Evolutionary conservation across 1,284 basidiomycete species (phyloP).

Genomic region (Cryptococcus sp.): DNA sequence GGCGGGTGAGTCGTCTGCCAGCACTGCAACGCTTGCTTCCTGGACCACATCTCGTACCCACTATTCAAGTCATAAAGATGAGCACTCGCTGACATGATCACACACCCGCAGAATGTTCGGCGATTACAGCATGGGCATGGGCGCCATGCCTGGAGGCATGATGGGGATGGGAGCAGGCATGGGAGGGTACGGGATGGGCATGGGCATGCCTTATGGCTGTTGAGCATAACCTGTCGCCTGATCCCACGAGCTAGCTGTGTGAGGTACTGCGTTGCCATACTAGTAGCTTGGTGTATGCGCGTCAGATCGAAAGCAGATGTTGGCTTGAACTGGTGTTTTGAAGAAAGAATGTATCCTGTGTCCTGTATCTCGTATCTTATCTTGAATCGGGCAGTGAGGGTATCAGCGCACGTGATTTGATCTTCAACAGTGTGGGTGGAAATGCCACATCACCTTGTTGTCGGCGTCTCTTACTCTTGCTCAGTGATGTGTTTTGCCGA

Average conservation of each 20-base stretch:
- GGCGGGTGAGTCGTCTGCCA: constrained; percentile 34
- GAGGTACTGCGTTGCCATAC: too few relatives aligned
- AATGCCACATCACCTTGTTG: not conserved
- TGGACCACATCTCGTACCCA: not conserved
- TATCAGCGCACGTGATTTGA: too few relatives aligned
- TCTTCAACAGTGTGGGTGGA: too few relatives aligned
- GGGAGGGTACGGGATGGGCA: constrained; percentile 42
- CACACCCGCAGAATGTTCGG: constrained; percentile 33
- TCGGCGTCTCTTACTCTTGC: not conserved
- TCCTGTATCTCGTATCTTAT: too few relatives aligned
- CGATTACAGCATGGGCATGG: constrained; percentile 44
- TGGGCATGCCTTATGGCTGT: constrained; percentile 31
- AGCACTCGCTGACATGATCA: constrained; percentile 3
- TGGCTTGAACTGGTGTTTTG: too few relatives aligned
- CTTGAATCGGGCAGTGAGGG: too few relatives aligned
- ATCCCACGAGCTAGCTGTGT: too few relatives aligned
- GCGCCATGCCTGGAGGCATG: constrained; percentile 41
- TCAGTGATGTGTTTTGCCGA: not conserved
- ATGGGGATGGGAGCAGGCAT: constrained; percentile 38
- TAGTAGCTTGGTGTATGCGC: too few relatives aligned
- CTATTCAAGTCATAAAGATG: too few relatives aligned
- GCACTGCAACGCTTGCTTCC: not conserved
- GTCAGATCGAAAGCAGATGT: too few relatives aligned
- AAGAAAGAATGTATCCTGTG: too few relatives aligned
- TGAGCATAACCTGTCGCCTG: not conserved